phyloP scores from a whole-genome alignment of 805 yeast genomes.

The Tetrapisispora fleetii region DNA sequence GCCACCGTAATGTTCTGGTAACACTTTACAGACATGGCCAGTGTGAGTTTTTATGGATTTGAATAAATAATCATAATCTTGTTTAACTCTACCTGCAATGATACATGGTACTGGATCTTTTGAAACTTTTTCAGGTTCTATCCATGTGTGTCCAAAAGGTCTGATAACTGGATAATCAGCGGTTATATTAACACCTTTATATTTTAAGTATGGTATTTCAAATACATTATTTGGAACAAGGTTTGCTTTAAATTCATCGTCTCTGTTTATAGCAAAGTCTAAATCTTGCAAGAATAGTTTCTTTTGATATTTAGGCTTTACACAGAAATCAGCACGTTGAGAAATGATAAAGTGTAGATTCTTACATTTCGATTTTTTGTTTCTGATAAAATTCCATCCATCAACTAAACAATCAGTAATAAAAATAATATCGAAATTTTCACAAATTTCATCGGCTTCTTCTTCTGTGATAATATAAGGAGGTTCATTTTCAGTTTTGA shows the following conservation, averaged over 20 bases:
- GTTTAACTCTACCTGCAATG: constrained; percentile 5
- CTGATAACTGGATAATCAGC: constrained; percentile 5
- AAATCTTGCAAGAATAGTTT: constrained; percentile 3
- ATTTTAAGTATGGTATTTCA: constrained; percentile 5
- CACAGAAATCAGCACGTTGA: constrained; percentile 6
- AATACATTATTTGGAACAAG: constrained; percentile 5
- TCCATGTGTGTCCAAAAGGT: constrained; percentile 7
- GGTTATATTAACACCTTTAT: constrained; percentile 3
- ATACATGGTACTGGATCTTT: constrained; percentile 4
- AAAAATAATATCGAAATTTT: constrained; percentile 5
- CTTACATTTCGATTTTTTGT: constrained; percentile 5
- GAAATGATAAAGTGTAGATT: constrained; percentile 6
- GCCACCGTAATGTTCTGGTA: constrained; percentile 6
- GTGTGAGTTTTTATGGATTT: background rate
- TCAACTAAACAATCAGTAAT: constrained; percentile 8
- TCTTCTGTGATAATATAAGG: constrained; percentile 1
- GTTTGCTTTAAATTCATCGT: constrained; percentile 5
- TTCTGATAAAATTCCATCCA: constrained; percentile 8
- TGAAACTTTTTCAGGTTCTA: constrained; percentile 1
- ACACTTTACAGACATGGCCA: constrained; percentile 2
- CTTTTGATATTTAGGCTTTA: background rate
- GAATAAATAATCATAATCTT: constrained; percentile 4
- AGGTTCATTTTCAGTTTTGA: background rate
- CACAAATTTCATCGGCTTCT: constrained; percentile 6
- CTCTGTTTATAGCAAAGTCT: constrained; percentile 5